Conservation (phyloP, 2,329 filamentous ascomycete species). For the Xylaria sp. region DNA sequence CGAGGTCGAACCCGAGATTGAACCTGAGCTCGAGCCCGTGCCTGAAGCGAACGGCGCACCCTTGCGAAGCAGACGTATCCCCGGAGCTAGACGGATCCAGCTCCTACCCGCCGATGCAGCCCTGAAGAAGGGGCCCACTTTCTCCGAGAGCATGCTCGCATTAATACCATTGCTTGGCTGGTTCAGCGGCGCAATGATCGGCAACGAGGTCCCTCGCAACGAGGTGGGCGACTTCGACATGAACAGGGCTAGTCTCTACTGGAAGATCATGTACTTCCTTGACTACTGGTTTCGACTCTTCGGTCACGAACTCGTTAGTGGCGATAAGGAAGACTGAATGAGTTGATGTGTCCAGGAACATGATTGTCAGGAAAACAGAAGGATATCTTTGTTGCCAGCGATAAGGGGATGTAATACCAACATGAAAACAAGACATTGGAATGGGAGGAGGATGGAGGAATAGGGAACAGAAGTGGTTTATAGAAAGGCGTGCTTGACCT, state of each 20-base stretch:
- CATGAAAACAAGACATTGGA: neutral
- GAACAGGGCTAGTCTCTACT: conserved; percentile 60
- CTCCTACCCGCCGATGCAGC: conserved; percentile 66
- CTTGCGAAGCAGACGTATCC: conserved; percentile 53
- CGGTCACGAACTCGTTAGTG: conserved; percentile 51
- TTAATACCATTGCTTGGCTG: conserved; percentile 65
- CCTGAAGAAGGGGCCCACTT: conserved; percentile 62
- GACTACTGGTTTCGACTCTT: conserved; percentile 56
- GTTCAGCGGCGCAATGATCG: conserved; percentile 69
- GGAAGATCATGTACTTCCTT: conserved; percentile 61
- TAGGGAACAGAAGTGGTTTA: no score
- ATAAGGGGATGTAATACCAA: neutral
- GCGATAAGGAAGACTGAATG: conserved; percentile 53
- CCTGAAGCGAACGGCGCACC: conserved; percentile 34
- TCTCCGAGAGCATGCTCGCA: conserved; percentile 57
- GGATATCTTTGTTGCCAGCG: no score
- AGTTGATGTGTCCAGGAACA: no score
- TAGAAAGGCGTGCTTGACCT: no score
- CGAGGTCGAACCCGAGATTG: neutral
- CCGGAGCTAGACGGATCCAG: conserved; percentile 58
- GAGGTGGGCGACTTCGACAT: conserved; percentile 76
- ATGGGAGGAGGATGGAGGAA: no score
- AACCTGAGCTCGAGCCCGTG: conserved; percentile 12
- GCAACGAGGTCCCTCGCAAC: conserved; percentile 66
- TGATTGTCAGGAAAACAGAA: no score